Evolutionary conservation across 2,329 filamentous ascomycete species (phyloP).

Genomic region (Metarhizium guizhouense): DNA sequence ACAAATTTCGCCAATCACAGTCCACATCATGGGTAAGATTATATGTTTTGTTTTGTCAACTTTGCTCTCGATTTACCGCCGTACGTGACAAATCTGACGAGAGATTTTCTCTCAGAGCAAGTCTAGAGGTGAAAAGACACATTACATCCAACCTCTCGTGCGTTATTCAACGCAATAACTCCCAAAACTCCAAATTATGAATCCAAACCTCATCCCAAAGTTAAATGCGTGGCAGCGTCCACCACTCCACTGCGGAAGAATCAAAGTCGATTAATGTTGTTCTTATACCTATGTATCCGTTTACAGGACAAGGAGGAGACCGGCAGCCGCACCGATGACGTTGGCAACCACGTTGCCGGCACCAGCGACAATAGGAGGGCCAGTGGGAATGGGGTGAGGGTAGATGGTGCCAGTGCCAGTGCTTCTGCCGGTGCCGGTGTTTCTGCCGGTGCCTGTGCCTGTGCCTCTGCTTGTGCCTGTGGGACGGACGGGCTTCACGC

Average conservation of each 20-base stretch:
- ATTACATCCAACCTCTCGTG: background rate
- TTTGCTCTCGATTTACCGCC: too few species aligned
- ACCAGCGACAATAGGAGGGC: constrained; percentile 9
- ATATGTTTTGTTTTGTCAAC: too few species aligned
- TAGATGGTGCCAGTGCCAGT: background rate
- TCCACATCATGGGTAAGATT: too few species aligned
- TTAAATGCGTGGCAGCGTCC: background rate
- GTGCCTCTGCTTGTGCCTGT: background rate
- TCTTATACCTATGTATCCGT: background rate
- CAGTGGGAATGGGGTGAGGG: background rate
- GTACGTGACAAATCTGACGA: background rate
- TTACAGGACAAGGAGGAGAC: constrained; percentile 15
- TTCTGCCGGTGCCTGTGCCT: too few species aligned
- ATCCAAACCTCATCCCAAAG: background rate
- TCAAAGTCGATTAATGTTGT: background rate
- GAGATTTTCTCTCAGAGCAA: background rate
- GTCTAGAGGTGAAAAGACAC: background rate
- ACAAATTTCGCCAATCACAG: background rate
- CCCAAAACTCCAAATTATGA: background rate
- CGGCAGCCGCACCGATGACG: constrained; percentile 14
- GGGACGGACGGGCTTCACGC: background rate
- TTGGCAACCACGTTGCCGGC: constrained; percentile 11
- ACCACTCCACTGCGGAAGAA: background rate
- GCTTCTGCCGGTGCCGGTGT: too few species aligned
- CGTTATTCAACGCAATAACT: background rate